Evolutionary conservation across 345 rosid species (phyloP).

Genomic region (Citrus reticulata): DNA sequence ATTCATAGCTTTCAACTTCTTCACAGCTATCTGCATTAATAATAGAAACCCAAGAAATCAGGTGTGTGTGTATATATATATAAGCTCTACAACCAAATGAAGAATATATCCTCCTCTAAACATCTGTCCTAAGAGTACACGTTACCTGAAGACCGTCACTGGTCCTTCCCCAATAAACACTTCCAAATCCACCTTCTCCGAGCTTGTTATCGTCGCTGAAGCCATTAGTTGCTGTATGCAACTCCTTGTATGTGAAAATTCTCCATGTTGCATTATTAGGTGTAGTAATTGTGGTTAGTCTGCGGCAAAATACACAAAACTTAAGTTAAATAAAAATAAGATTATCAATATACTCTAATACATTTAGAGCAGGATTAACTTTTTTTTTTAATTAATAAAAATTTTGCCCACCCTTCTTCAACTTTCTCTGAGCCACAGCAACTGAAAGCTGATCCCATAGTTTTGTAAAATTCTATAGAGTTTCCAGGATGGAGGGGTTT

Average conservation of each 20-base stretch:
- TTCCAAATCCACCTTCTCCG: constrained; percentile 63
- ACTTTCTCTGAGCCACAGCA: constrained; percentile 43
- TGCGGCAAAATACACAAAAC: background rate
- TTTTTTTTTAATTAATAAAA: too few species aligned
- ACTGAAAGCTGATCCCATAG: constrained; percentile 53
- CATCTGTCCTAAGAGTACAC: background rate
- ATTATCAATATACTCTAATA: background rate
- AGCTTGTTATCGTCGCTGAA: constrained; percentile 64
- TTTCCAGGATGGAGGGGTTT: constrained; percentile 2
- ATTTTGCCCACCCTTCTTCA: constrained; percentile 41
- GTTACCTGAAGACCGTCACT: constrained; percentile 58
- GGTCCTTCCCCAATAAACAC: constrained; percentile 81
- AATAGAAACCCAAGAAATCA: too few species aligned
- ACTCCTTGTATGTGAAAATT: constrained; percentile 66
- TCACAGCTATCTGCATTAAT: constrained; percentile 48
- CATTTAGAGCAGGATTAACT: background rate
- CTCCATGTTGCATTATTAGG: constrained; percentile 49
- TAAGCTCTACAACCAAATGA: background rate
- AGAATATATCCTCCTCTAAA: background rate
- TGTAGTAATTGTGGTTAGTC: constrained; percentile 18
- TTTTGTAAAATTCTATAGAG: background rate
- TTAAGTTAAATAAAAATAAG: background rate
- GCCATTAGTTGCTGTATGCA: constrained; percentile 61
- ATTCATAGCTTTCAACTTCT: constrained; percentile 64
- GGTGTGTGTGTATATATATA: rapidly evolving